Conservation (phyloP, 2,329 filamentous ascomycete genomes). For the Paraconiothyrium brasiliense region DNA sequence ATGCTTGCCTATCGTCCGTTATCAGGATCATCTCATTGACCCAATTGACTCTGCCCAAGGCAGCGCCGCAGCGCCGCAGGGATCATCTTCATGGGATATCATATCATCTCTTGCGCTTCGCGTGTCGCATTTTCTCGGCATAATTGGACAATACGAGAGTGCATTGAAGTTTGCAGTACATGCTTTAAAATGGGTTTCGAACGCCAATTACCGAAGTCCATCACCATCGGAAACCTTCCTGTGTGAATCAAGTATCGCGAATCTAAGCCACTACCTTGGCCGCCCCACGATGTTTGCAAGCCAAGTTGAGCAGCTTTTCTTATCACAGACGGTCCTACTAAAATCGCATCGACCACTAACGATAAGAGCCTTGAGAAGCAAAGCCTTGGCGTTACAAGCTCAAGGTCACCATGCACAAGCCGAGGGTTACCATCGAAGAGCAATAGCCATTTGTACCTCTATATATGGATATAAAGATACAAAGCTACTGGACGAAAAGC, state of each 20-base stretch:
- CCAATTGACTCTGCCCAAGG: not conserved
- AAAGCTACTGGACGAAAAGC: conserved; percentile 13
- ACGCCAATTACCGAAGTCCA: not conserved
- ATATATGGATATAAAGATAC: conserved; percentile 2
- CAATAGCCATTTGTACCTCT: conserved; percentile 6
- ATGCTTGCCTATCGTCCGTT: too few species aligned
- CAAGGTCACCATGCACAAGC: conserved; percentile 14
- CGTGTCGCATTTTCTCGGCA: conserved; percentile 11
- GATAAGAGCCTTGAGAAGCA: conserved; percentile 6
- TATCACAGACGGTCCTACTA: conserved; percentile 1
- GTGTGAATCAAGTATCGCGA: conserved; percentile 10
- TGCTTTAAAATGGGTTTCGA: not conserved
- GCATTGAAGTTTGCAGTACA: conserved; percentile 8
- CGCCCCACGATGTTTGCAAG: not conserved
- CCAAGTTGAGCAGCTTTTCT: conserved; percentile 6
- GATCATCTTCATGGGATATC: not conserved
- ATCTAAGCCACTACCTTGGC: conserved; percentile 12
- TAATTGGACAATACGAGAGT: conserved; percentile 9
- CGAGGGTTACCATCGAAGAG: conserved; percentile 11
- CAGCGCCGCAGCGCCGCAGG: too few species aligned
- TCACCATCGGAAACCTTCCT: not conserved
- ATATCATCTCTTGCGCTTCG: conserved; percentile 9
- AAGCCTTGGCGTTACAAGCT: conserved; percentile 5
- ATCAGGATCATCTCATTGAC: too few species aligned
- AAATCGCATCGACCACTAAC: not conserved